Percentiles rank a stretch among this genome's conserved stretches.
Evolutionary conservation across 2,329 filamentous ascomycete species (phyloP).

Genomic region (Clonostachys chloroleuca): DNA sequence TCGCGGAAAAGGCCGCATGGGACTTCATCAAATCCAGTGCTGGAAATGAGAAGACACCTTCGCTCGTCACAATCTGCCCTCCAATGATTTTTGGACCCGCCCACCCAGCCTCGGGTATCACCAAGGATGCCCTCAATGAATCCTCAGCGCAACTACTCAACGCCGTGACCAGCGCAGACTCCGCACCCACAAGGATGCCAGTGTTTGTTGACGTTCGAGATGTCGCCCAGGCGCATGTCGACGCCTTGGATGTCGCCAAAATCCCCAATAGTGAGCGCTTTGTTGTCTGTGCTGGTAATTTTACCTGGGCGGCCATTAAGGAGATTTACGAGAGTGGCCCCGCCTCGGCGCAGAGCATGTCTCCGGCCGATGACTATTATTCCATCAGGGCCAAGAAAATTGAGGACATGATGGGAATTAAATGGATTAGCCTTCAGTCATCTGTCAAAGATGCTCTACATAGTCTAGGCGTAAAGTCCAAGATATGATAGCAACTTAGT

Average conservation of each 20-base stretch:
- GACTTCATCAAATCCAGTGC: neutral
- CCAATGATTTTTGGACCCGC: conserved; percentile 40
- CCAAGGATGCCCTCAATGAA: conserved; percentile 27
- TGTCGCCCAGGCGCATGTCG: neutral
- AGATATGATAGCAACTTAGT: neutral
- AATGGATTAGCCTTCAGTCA: neutral
- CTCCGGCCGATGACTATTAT: neutral
- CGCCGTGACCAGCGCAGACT: neutral
- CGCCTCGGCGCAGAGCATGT: neutral
- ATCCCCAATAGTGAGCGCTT: neutral
- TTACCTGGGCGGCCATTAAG: neutral
- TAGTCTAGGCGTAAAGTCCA: neutral
- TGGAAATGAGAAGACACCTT: neutral
- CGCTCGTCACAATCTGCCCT: conserved; percentile 34
- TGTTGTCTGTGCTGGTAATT: neutral
- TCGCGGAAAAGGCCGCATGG: neutral
- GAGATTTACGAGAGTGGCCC: neutral
- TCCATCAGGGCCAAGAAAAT: neutral
- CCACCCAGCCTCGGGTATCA: conserved; percentile 24
- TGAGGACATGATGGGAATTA: neutral
- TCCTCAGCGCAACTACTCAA: conserved; percentile 10
- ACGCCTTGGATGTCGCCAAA: neutral
- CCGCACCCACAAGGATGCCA: neutral
- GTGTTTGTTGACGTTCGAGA: neutral
- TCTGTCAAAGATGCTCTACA: neutral